phyloP scores from a whole-genome alignment of 1,284 basidiomycete species.

The Cystobasidium pallidum region DNA sequence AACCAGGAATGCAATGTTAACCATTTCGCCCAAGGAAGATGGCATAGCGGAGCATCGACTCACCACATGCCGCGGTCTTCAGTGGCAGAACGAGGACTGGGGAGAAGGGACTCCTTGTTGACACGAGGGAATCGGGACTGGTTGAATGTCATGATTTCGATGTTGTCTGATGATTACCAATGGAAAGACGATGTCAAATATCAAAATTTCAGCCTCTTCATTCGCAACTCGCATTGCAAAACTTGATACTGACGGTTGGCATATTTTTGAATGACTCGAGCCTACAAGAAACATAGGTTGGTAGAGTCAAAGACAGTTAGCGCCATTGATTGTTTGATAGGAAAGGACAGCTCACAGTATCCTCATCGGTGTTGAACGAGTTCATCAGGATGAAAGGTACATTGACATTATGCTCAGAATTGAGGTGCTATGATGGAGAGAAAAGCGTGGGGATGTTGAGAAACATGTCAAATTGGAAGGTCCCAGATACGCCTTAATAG shows the following conservation, averaged over 20 bases:
- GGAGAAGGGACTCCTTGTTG: conserved; percentile 45
- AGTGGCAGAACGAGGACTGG: conserved; percentile 61
- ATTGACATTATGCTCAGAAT: conserved; percentile 67
- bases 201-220: no score
- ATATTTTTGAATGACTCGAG: conserved; percentile 98
- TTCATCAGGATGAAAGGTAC: conserved; percentile 99
- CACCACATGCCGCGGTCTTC: conserved; percentile 93
- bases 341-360: conserved; percentile 65
- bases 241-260: no score
- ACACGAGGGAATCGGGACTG: conserved; percentile 96
- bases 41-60: background rate
- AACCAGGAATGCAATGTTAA: background rate
- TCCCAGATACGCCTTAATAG: no score
- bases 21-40: no score
- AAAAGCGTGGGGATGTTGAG: no score
- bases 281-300: conserved; percentile 11
- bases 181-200: no score
- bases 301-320: background rate
- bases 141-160: conserved; percentile 89
- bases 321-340: background rate
- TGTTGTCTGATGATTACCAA: conserved; percentile 72
- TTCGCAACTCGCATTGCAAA: no score
- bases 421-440: conserved; percentile 60
- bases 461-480: no score
- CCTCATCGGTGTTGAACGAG: conserved; percentile 98